Percentiles rank a stretch among this genome's conserved stretches.
Conservation (phyloP, 768 basidiomycete species). For the Collybiopsis luxurians region DNA sequence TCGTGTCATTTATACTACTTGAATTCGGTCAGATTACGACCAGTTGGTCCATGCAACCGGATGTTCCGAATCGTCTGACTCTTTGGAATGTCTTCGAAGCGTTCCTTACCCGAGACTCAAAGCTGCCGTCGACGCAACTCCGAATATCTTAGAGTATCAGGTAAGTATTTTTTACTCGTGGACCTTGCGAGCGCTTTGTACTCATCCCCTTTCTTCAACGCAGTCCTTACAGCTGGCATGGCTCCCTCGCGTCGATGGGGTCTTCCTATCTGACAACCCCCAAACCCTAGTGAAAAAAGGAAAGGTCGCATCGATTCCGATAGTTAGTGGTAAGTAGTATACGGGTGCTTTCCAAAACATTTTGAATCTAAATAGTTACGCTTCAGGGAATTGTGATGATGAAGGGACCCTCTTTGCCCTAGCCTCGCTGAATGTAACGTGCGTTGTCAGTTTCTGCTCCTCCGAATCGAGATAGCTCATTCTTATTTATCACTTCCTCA, state of each 20-base stretch:
- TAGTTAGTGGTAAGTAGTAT: slow-evolving; percentile 38
- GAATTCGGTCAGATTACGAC: slow-evolving; percentile 34
- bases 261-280: slow-evolving; percentile 42
- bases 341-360: neutral
- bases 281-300: slow-evolving; percentile 40
- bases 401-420: slow-evolving; percentile 55
- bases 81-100: slow-evolving; percentile 40
- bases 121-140: slow-evolving; percentile 40
- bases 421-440: slow-evolving; percentile 49
- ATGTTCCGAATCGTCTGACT: slow-evolving; percentile 37
- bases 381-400: slow-evolving; percentile 50
- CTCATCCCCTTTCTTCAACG: too few relatives aligned
- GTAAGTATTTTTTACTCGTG: slow-evolving; percentile 15
- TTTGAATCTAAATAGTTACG: neutral
- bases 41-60: slow-evolving; percentile 37
- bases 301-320: slow-evolving; percentile 44
- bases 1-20: slow-evolving; percentile 11
- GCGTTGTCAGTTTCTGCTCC: slow-evolving; percentile 16
- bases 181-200: too few relatives aligned
- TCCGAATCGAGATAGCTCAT: too few relatives aligned
- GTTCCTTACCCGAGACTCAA: slow-evolving; percentile 36
- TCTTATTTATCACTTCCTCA: too few relatives aligned
- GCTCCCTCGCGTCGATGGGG: slow-evolving; percentile 49
- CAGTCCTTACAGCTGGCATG: slow-evolving; percentile 44
- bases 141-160: slow-evolving; percentile 41